phyloP scores from a whole-genome alignment of 208 protist species.

The Acanthamoeba castellanii region DNA sequence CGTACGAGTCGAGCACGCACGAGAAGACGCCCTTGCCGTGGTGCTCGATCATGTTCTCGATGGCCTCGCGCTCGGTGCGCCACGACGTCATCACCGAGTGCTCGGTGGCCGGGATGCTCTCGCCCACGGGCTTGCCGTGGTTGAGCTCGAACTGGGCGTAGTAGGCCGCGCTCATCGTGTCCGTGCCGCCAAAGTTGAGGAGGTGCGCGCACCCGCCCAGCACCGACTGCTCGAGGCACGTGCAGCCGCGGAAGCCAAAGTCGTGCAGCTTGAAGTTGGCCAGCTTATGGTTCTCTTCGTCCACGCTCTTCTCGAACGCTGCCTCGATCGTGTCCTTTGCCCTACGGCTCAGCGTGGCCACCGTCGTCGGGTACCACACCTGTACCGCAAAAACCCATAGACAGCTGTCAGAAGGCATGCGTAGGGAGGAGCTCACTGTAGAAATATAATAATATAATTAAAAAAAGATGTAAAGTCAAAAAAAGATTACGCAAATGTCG shows the following conservation, averaged over 20 bases:
- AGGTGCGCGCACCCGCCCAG: constrained; percentile 80
- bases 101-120: constrained; percentile 80
- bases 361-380: constrained; percentile 80
- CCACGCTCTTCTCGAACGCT: constrained; percentile 77
- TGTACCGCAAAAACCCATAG: too few species aligned
- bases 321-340: constrained; percentile 61
- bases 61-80: constrained; percentile 77
- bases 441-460: too few species aligned
- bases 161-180: constrained; percentile 81
- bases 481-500: not conserved
- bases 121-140: constrained; percentile 74
- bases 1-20: constrained; percentile 80
- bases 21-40: constrained; percentile 72
- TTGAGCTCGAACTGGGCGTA: constrained; percentile 84
- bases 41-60: constrained; percentile 78
- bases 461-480: too few species aligned
- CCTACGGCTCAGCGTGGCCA: constrained; percentile 78
- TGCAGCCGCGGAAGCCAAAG: constrained; percentile 83
- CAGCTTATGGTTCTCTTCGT: constrained; percentile 39
- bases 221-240: constrained; percentile 79
- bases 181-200: constrained; percentile 80
- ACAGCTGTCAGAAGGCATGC: too few species aligned
- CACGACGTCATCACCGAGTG: constrained; percentile 84
- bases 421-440: too few species aligned
- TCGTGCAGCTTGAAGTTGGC: constrained; percentile 77